Evolutionary conservation across 306 rosid species (phyloP).

Genomic region (Myrica gale): DNA sequence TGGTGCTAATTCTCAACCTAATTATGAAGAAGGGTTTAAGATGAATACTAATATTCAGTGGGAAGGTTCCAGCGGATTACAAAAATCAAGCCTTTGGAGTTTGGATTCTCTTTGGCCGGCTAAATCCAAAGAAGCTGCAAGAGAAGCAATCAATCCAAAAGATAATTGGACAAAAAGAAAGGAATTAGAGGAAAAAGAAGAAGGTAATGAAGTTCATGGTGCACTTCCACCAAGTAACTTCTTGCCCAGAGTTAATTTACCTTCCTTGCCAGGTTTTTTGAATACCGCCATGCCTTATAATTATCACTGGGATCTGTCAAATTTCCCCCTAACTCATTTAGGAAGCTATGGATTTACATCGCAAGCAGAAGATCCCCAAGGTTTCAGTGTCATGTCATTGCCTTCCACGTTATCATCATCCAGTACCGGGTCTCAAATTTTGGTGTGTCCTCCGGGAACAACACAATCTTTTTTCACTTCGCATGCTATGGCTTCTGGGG

Average conservation of each 20-base stretch:
- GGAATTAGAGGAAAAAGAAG: conserved; percentile 25
- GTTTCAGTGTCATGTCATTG: conserved; percentile 43
- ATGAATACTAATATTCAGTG: conserved; percentile 13
- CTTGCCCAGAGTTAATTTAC: conserved; percentile 24
- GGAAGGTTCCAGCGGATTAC: conserved; percentile 27
- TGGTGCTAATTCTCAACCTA: conserved; percentile 29
- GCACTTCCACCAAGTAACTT: conserved; percentile 30
- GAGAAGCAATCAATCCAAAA: conserved; percentile 26
- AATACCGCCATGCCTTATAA: conserved; percentile 26
- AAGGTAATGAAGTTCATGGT: conserved; percentile 13
- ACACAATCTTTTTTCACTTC: conserved; percentile 41
- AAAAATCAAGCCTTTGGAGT: conserved; percentile 22
- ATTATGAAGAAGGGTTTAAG: conserved; percentile 36
- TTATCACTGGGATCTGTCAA: conserved; percentile 26
- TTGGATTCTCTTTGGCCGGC: conserved; percentile 41
- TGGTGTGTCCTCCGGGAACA: conserved; percentile 42
- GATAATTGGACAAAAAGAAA: conserved; percentile 29
- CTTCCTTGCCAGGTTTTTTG: conserved; percentile 40
- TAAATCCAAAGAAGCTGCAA: conserved; percentile 40
- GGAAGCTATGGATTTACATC: conserved; percentile 44
- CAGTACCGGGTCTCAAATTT: conserved; percentile 55
- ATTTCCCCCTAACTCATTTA: conserved; percentile 29
- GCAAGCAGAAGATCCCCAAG: conserved; percentile 47
- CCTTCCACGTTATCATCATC: conserved; percentile 65
- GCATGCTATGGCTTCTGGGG: conserved; percentile 26